Evolutionary conservation across 345 rosid genomes (phyloP), one percentile per base, ranked within the genome.

Genomic region (Ricinus communis): DNA sequence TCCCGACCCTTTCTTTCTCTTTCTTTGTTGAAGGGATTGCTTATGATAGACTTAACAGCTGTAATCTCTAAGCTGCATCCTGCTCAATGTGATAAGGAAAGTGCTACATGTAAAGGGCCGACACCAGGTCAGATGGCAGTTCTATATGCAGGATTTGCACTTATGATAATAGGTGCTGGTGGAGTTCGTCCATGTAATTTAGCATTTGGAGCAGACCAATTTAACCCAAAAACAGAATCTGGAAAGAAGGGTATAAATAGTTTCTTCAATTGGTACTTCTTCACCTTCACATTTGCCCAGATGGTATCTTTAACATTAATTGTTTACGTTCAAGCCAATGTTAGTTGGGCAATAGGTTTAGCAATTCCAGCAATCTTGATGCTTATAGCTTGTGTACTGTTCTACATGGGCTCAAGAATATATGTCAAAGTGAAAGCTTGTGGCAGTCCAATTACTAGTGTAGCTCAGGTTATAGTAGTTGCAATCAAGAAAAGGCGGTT

Each of bases 241-340:
- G 79, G 79, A 21, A 76, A 61, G 19, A 65, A 28, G 28, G 75
- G 75, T 19, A 65, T 65, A n/a, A 2, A 55, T n/a, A 76, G 75
- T 38, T 76, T 76, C 71, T 70, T 76, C 67, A 76, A 71, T 51
- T 76, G 75, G 79, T 76, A 76, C 68, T 70, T 43, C 41, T 76
- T 76, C 75, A 76, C 72, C 30, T 66, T 52, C 62, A 65, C 75
- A 5, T 58, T 71, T 30, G 79, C 79, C 27, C 53, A 54, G 61
- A 59, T 76, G 71, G 30, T 76, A 0, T 65, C 79, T 51, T 5
- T 76, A 9, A 70, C 79, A 0, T 11, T 66, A 0, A 66, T 76
- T 0, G 75, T 71, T 2, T 76, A 76, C 41, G 38, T 76, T 14
- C 79, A 76, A 43, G 62, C 79, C 3, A 60, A 76, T 31, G 62